Evolutionary conservation across 148 eudicot genomes (phyloP), one percentile per base, ranked within the genome.

Genomic region (Heliosperma pusillum): DNA sequence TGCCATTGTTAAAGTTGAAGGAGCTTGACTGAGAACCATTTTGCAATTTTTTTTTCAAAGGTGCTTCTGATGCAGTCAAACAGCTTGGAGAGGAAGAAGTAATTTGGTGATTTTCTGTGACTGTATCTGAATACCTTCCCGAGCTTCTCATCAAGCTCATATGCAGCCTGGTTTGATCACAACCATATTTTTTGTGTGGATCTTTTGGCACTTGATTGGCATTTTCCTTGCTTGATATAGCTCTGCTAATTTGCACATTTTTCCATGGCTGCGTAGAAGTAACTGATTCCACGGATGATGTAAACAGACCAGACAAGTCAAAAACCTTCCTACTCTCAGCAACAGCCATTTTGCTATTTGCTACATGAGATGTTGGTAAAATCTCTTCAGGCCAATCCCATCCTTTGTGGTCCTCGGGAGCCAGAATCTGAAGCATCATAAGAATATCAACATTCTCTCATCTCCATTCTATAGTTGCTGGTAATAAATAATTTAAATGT

Each of bases 331-430:
- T 64, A 61, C 74, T 42, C 70, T 74, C 74, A 53, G 84, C 75
- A 65, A 76, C 79, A 67, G 77, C 63, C 26, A 42, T 70, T 21
- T 63, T 71, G 75, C 61, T 58, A 75, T 80, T 79, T 74, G 79
- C 71, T 72, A 69, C 72, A 79, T 79, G 84, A 82, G 88, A 66
- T 67, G 83, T 74, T 60, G 81, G 69, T 75, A 85, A 73, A 73
- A 77, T 74, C 79, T 74, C 91, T 82, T 90, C 88, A 74, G 91
- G 89, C 94, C 94, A 90, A 79, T 85, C 87, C 94, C 94, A 90
- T 81, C 89, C 91, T 81, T 66, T 80, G 66, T 85, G 83, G 76
- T 88, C 91, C 79, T 85, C 94, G 42, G 85, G 83, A 79, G 84
- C 84, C 84, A 80, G 88, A 82, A 90, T 85, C 94, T 90, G 85